Base-by-base conservation (phyloP, 257 asterid genomes). In the Lantana camara region DNA sequence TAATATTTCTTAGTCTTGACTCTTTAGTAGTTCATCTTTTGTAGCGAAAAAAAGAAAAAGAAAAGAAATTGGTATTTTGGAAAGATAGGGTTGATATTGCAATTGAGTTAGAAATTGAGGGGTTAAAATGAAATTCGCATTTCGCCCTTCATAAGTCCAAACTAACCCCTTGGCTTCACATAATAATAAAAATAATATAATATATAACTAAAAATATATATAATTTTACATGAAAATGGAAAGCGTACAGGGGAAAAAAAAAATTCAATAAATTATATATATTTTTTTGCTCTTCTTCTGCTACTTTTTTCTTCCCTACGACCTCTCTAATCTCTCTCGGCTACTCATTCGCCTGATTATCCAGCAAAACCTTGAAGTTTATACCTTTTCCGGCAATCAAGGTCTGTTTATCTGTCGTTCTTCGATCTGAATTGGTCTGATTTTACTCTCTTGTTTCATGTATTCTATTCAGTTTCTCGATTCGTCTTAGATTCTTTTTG, bases 311-410 rank as follows among this genome's bases (percentile, higher is more conserved):
- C 45, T 53, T 47, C 32, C 70, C 58, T 60, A 56, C 68, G 49
- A 52, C 73, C 76, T 73, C 76, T 57, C 79, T 57, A 65, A 67
- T 72, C 70, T 63, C 78, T 69, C 68, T 73, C 71, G 73, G 27
- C 62, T 58, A 56, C 74, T 69, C 63, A 71, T 67, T 73, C 69
- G 67, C 77, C 58, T 16, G 45, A 73, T 57, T 58, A 51, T 59
- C 54, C 20, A 53, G 66, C 41, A 58, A 63, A 70, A 64, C 66
- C 60, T 58, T 54, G 47, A n/a, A 29, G 2, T 64, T 20, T 49
- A 3, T 29, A n/a, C 44, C 35, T 27, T 49, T 57, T 41, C 13
- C 12, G 47, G 17, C 17, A 41, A 41, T 15, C n/a, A 58, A 78
- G 80, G 83, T 78, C 45, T 38, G 80, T 63, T 14, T 32, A 13